Conservation (phyloP, 257 asterid species). For the Leptodermis oblonga region DNA sequence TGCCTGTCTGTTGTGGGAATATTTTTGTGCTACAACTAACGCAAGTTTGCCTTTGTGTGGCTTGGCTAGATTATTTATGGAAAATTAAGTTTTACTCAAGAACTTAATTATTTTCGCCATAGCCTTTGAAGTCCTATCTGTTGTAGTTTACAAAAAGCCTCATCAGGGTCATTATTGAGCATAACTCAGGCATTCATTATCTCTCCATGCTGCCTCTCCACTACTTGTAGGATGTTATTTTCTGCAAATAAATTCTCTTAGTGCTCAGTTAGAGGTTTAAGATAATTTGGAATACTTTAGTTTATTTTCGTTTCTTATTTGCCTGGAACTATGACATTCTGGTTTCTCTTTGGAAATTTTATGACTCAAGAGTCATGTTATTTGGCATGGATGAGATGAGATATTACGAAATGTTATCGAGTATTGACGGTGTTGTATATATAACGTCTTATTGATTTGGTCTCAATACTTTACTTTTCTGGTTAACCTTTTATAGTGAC, state of each 20-base stretch:
- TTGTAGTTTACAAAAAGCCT: not conserved
- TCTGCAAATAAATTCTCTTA: not conserved
- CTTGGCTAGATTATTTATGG: not conserved
- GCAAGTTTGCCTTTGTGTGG: not conserved
- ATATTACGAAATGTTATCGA: not conserved
- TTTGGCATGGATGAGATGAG: not conserved
- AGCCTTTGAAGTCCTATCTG: not conserved
- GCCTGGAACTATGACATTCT: not conserved
- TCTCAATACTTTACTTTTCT: not conserved
- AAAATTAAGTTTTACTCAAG: not conserved
- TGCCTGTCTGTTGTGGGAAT: not conserved
- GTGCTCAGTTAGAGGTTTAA: not conserved
- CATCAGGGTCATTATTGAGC: not conserved
- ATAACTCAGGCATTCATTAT: not conserved
- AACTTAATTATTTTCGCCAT: not conserved
- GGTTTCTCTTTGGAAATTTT: not conserved
- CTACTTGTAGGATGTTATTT: not conserved
- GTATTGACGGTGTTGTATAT: not conserved
- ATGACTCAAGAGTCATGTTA: not conserved
- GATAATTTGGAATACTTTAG: not conserved
- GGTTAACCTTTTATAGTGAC: not conserved
- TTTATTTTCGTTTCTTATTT: not conserved
- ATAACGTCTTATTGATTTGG: not conserved
- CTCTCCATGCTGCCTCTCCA: not conserved
- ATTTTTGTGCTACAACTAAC: not conserved